Conservation (phyloP, 805 yeast genomes). For the Yamadazyma insecticola region DNA sequence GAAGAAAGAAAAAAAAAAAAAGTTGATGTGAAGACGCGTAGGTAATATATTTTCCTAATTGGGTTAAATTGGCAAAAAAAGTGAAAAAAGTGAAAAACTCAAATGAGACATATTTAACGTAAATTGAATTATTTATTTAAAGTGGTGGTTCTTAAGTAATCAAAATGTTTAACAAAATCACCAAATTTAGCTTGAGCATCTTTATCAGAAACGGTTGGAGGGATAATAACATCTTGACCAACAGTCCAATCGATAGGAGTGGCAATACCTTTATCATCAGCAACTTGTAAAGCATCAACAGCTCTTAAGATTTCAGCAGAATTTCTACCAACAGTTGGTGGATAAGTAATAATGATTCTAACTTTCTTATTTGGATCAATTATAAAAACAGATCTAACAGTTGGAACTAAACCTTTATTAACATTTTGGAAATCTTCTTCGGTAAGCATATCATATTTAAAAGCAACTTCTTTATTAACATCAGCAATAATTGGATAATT, state of each 20-base stretch:
- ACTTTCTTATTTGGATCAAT: constrained; percentile 65
- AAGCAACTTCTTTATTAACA: constrained; percentile 56
- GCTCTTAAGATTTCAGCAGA: constrained; percentile 70
- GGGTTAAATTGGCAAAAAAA: constrained; percentile 12
- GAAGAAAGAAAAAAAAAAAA: background rate
- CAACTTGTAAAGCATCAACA: constrained; percentile 63
- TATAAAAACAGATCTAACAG: constrained; percentile 67
- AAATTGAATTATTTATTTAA: constrained; percentile 27
- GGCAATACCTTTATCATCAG: constrained; percentile 57
- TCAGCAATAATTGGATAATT: constrained; percentile 70
- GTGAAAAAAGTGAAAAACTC: background rate
- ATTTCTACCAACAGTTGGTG: constrained; percentile 73
- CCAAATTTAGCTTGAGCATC: constrained; percentile 76
- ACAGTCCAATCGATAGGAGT: constrained; percentile 73
- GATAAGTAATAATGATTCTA: constrained; percentile 61
- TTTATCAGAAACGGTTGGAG: constrained; percentile 57
- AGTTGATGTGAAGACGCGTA: too few species aligned
- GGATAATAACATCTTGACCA: constrained; percentile 71
- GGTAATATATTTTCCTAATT: constrained; percentile 14
- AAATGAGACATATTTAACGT: too few species aligned
- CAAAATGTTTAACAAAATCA: constrained; percentile 77
- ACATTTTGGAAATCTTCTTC: constrained; percentile 61
- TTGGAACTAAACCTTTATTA: constrained; percentile 56
- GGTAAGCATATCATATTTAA: constrained; percentile 63
- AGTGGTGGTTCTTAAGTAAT: constrained; percentile 71